Conservation (phyloP, 208 protist genomes). For the Histomonas meleagridis region DNA sequence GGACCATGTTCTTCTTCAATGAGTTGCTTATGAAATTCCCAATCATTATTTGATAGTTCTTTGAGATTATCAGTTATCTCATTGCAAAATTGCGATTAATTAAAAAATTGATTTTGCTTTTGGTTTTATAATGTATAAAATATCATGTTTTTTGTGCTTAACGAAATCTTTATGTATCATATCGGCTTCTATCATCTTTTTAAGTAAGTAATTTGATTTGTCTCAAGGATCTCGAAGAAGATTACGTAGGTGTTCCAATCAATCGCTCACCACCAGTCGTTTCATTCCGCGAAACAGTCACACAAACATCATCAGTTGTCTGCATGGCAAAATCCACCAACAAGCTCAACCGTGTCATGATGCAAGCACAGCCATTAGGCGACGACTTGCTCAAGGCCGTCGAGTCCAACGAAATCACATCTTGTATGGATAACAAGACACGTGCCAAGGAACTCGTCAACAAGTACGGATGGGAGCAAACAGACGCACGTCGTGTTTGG, state of each 20-base stretch:
- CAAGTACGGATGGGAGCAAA: constrained; percentile 57
- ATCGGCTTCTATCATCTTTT: too few species aligned
- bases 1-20: too few species aligned
- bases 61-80: too few species aligned
- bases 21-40: too few species aligned
- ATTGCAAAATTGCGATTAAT: too few species aligned
- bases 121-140: too few species aligned
- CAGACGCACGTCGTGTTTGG: constrained; percentile 84
- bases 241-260: constrained; percentile 75
- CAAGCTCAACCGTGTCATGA: constrained; percentile 93
- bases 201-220: too few species aligned
- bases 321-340: constrained; percentile 82
- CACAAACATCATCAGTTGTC: constrained; percentile 49
- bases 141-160: too few species aligned
- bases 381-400: constrained; percentile 73
- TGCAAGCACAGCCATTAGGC: constrained; percentile 69
- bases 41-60: too few species aligned
- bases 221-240: constrained; percentile 93
- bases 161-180: too few species aligned
- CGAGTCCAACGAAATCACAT: constrained; percentile 65
- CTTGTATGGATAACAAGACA: constrained; percentile 70
- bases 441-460: constrained; percentile 56
- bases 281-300: constrained; percentile 92
- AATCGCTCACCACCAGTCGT: constrained; percentile 86
- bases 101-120: too few species aligned